A percentile compares a stretch with the other conserved stretches of the same genome.
phyloP scores from a whole-genome alignment of 2,329 filamentous ascomycete species.

The Penicillium sp. region DNA sequence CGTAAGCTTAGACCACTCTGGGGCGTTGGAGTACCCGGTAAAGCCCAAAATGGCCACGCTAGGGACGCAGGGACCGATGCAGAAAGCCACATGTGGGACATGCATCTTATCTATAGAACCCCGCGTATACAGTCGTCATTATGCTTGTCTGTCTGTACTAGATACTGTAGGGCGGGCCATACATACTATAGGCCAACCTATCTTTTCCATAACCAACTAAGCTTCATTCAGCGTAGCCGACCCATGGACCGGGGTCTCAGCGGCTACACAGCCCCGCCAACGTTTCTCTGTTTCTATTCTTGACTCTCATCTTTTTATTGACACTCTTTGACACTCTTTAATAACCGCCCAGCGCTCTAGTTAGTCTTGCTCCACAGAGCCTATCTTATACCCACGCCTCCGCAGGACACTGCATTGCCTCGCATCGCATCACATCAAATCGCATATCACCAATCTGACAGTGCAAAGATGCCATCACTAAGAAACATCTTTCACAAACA shows the following conservation, averaged over 20 bases:
- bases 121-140: neutral
- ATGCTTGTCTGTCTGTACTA: too few relatives aligned
- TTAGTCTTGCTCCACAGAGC: neutral
- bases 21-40: neutral
- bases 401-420: constrained; percentile 1
- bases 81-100: constrained; percentile 17
- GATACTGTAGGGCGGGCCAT: too few relatives aligned
- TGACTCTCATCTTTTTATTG: neutral
- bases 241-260: constrained; percentile 1
- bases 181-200: too few relatives aligned
- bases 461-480: constrained; percentile 50
- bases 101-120: constrained; percentile 2
- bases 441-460: constrained; percentile 1
- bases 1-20: neutral
- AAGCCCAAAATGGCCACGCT: constrained; percentile 1
- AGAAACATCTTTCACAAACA: constrained; percentile 61
- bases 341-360: constrained; percentile 1
- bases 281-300: constrained; percentile 10
- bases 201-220: neutral
- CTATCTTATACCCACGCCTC: neutral
- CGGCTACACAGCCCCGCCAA: constrained; percentile 9
- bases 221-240: constrained; percentile 9
- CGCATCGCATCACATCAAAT: neutral
- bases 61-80: constrained; percentile 13
- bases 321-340: neutral